Percentiles rank a stretch among this genome's conserved stretches.
Conservation (phyloP, 495 filamentous ascomycete species). For the Pseudoneurospora amorphoporcata region DNA sequence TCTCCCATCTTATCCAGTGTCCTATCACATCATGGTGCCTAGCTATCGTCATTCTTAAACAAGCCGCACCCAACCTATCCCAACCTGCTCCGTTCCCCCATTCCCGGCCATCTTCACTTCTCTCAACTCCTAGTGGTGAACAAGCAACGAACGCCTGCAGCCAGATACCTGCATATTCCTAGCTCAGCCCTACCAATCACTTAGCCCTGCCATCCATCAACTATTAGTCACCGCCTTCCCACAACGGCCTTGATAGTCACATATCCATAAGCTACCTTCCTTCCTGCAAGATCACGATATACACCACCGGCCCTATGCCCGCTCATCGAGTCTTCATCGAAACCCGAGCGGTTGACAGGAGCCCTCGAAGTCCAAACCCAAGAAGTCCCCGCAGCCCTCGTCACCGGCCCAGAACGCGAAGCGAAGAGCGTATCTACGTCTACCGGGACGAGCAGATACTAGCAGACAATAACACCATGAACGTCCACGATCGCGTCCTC, state of each 20-base stretch:
- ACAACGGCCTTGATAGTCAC: not conserved
- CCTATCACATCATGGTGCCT: not conserved
- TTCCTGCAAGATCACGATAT: not conserved
- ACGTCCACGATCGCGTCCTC: constrained; percentile 10
- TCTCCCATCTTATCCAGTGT: not conserved
- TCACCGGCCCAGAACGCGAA: constrained; percentile 6
- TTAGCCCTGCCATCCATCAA: not conserved
- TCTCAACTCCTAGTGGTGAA: not conserved
- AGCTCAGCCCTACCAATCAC: not conserved
- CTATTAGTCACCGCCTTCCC: not conserved
- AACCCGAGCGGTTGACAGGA: constrained; percentile 3
- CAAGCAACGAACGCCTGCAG: not conserved
- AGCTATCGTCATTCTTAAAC: not conserved
- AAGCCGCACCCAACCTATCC: not conserved
- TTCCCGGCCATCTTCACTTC: not conserved
- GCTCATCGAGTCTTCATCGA: constrained; percentile 16
- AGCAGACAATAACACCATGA: constrained; percentile 3
- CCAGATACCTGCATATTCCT: not conserved
- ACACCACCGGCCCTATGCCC: not conserved
- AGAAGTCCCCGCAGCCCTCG: constrained; percentile 6
- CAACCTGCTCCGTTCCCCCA: not conserved
- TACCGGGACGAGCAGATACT: constrained; percentile 9
- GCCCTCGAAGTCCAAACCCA: not conserved
- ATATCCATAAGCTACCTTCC: not conserved
- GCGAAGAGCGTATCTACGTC: constrained; percentile 13